Evolutionary conservation across 768 basidiomycete species (phyloP), one percentile per base, ranked within the genome.

Genomic region (Fistulinella prunicolor): DNA sequence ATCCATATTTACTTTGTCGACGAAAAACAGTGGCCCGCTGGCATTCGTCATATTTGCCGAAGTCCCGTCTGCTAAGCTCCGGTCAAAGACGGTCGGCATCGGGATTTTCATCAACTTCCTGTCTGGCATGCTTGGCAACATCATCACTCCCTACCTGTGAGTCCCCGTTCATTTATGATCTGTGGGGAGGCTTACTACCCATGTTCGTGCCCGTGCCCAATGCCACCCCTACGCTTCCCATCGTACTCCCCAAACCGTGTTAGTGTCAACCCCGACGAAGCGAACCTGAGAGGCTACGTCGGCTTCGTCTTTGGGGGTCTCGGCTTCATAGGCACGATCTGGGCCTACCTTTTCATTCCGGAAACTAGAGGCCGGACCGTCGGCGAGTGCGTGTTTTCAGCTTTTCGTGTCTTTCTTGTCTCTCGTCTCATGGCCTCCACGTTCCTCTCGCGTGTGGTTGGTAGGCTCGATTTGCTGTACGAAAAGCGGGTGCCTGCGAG

Each of bases 341-440:
- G 64, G 58, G 42, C 58, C 8, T 63, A 58, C 26, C 53, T 64
- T 26, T 66, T 58, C 23, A 65, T 64, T 9, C 61, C 63, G 0
- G 62, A 63, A 24, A 65, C 64, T 9, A 58, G 28, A 29, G 52
- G 59, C 6, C 56, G 64, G n/a, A 66, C 63, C 8, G 54, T 64
- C 14, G 59, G 64, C 17, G 64, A 66, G 56, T 61, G 38, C 50
- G 64, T 65, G n/a, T n/a, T n/a, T n/a, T n/a, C n/a, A n/a, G n/a
- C n/a, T n/a, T n/a, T n/a, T n/a, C n/a, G n/a, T n/a, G n/a, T n/a
- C n/a, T n/a, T n/a, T n/a, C n/a, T n/a, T n/a, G n/a, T n/a, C n/a
- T n/a, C n/a, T n/a, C n/a, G n/a, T n/a, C n/a, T n/a, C n/a, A n/a
- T n/a, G n/a, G n/a, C n/a, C n/a, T n/a, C n/a, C n/a, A n/a, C n/a